Evolutionary conservation across 805 yeast species (phyloP).

Genomic region (Candida nonsorbophila): DNA sequence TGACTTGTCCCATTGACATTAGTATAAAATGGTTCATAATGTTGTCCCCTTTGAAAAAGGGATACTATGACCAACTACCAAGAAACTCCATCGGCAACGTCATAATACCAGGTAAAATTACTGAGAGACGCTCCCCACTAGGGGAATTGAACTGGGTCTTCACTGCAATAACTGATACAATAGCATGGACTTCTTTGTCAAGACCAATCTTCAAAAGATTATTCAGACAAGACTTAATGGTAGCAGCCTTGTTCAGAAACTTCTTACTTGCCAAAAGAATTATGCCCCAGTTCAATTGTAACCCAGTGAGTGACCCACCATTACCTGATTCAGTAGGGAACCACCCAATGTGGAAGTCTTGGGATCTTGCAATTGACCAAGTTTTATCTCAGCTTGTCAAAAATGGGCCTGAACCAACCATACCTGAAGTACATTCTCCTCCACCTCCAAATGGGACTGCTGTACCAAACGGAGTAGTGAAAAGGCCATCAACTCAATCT

Average conservation of each 20-base stretch:
- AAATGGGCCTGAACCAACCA: slow-evolving; percentile 1
- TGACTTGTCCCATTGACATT: slow-evolving; percentile 93
- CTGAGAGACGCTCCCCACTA: slow-evolving; percentile 90
- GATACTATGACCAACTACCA: slow-evolving; percentile 43
- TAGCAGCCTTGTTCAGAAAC: slow-evolving; percentile 92
- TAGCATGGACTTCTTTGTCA: slow-evolving; percentile 92
- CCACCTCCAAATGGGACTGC: slow-evolving; percentile 4
- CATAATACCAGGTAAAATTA: slow-evolving; percentile 81
- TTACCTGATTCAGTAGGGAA: slow-evolving; percentile 74
- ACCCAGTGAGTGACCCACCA: slow-evolving; percentile 91
- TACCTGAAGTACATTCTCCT: slow-evolving; percentile 1
- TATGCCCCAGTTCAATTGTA: slow-evolving; percentile 90
- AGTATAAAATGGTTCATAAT: slow-evolving; percentile 87
- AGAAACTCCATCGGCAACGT: slow-evolving; percentile 50
- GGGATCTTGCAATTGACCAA: slow-evolving; percentile 97
- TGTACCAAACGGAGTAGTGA: slow-evolving; percentile 14
- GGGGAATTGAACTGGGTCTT: slow-evolving; percentile 98
- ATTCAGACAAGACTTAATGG: slow-evolving; percentile 93
- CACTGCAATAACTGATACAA: slow-evolving; percentile 96
- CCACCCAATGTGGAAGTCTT: slow-evolving; percentile 95
- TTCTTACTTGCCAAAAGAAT: slow-evolving; percentile 87
- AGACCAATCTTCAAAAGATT: slow-evolving; percentile 83
- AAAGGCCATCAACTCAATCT: not conserved
- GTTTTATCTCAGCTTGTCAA: slow-evolving; percentile 69
- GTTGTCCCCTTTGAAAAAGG: slow-evolving; percentile 64